Conservation (phyloP, 352 stramenopile genomes). For the Thalassiosira ordinaria region DNA sequence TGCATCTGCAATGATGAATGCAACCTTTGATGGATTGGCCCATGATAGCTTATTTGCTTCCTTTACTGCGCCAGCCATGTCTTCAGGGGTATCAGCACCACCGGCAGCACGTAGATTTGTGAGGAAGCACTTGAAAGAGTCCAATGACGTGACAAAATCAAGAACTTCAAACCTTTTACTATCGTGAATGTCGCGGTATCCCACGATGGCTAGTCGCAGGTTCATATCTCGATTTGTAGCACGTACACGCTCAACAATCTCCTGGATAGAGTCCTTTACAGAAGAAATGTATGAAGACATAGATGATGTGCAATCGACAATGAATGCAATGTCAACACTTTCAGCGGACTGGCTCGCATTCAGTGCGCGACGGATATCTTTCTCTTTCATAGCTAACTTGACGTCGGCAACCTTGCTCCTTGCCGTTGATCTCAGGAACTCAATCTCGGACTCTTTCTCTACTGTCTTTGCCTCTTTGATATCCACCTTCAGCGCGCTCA, state of each 20-base stretch:
- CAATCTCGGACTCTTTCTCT: conserved; percentile 34
- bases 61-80: conserved; percentile 66
- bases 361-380: conserved; percentile 36
- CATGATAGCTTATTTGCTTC: conserved; percentile 53
- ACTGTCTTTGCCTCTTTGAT: conserved; percentile 31
- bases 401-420: conserved; percentile 41
- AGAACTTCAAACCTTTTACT: conserved; percentile 61
- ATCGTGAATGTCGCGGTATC: conserved; percentile 68
- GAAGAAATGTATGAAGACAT: conserved; percentile 54
- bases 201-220: conserved; percentile 67
- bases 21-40: conserved; percentile 54
- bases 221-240: conserved; percentile 45
- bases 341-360: conserved; percentile 31
- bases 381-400: conserved; percentile 43
- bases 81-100: conserved; percentile 60
- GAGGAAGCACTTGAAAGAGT: conserved; percentile 65
- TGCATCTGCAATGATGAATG: conserved; percentile 73
- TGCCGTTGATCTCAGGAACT: conserved; percentile 23
- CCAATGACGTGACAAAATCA: conserved; percentile 58
- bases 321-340: conserved; percentile 60
- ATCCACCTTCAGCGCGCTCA: conserved; percentile 35
- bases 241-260: conserved; percentile 49
- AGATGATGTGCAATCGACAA: conserved; percentile 62
- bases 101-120: conserved; percentile 31
- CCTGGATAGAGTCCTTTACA: conserved; percentile 61